Conservation (phyloP, 345 rosid genomes). For the Dipteronia dyeriana region DNA sequence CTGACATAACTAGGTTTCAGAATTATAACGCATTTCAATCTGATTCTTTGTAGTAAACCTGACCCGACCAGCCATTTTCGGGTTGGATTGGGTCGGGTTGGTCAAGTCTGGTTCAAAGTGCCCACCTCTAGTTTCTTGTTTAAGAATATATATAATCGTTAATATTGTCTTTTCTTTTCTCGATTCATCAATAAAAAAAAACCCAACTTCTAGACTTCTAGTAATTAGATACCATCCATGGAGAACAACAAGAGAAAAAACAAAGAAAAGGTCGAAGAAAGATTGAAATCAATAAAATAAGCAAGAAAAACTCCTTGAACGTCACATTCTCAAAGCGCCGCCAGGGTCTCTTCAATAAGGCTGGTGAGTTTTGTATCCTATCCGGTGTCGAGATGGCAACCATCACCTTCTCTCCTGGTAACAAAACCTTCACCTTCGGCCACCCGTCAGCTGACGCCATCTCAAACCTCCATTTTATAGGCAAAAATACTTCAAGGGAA, state of each 20-base stretch:
- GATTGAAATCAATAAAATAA: not conserved
- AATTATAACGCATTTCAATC: no score
- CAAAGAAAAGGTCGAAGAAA: not conserved
- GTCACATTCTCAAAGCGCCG: conserved; percentile 25
- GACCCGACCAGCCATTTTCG: no score
- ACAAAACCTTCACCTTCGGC: conserved; percentile 17
- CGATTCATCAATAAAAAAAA: not conserved
- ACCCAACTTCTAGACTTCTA: not conserved
- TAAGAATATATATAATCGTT: no score
- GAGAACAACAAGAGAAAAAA: not conserved
- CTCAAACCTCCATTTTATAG: conserved; percentile 9
- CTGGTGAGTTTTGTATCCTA: conserved; percentile 17
- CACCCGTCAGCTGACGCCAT: conserved; percentile 16
- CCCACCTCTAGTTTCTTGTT: no score
- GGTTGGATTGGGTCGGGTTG: no score
- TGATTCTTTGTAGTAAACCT: no score
- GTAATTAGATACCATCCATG: not conserved
- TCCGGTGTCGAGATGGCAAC: conserved; percentile 14
- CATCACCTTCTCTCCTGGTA: conserved; percentile 9
- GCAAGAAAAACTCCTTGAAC: not conserved
- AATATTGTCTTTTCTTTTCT: not conserved
- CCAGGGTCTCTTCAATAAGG: conserved; percentile 22
- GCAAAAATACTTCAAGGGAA: not conserved
- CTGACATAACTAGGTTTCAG: no score
- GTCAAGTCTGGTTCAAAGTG: no score